Percentiles rank a stretch among this genome's conserved stretches.
Conservation (phyloP, 2,329 filamentous ascomycete genomes). For the Arthrobotrys sphaeroides region DNA sequence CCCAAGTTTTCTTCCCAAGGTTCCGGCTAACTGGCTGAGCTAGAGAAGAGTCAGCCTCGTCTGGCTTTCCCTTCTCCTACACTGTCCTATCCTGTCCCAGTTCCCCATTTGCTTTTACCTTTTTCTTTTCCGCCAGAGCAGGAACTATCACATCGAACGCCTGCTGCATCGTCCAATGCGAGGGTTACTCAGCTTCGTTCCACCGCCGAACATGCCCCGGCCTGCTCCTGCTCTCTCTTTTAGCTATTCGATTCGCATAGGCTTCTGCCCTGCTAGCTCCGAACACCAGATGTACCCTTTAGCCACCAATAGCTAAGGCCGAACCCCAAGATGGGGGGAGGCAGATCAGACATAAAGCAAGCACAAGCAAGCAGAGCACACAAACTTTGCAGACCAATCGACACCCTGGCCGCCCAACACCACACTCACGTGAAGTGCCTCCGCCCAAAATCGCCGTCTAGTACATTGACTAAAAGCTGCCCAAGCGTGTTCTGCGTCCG, state of each 20-base stretch:
- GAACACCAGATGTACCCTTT: constrained; percentile 8
- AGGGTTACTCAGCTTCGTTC: constrained; percentile 29
- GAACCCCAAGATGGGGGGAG: constrained; percentile 12
- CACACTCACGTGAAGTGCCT: constrained; percentile 47
- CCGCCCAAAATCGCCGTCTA: constrained; percentile 50
- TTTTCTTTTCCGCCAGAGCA: neutral
- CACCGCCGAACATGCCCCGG: constrained; percentile 22
- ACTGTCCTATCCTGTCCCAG: constrained; percentile 24
- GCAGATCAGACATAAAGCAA: constrained; percentile 10
- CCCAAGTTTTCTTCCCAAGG: neutral
- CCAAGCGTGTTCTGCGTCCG: constrained; percentile 54
- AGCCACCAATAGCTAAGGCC: constrained; percentile 23
- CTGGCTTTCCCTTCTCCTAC: constrained; percentile 21
- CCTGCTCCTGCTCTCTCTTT: neutral
- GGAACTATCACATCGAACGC: no score
- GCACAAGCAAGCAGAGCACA: constrained; percentile 22
- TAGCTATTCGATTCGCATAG: constrained; percentile 22
- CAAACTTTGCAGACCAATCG: constrained; percentile 52
- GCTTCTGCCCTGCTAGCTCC: constrained; percentile 16
- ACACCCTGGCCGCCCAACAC: constrained; percentile 47
- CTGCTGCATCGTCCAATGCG: constrained; percentile 32
- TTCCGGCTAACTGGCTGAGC: constrained; percentile 25
- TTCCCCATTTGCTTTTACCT: constrained; percentile 4
- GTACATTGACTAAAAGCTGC: constrained; percentile 52
- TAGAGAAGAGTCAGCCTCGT: constrained; percentile 34